phyloP scores from a whole-genome alignment of 164 flowering plant genomes.

The Nymphaea thermarum region DNA sequence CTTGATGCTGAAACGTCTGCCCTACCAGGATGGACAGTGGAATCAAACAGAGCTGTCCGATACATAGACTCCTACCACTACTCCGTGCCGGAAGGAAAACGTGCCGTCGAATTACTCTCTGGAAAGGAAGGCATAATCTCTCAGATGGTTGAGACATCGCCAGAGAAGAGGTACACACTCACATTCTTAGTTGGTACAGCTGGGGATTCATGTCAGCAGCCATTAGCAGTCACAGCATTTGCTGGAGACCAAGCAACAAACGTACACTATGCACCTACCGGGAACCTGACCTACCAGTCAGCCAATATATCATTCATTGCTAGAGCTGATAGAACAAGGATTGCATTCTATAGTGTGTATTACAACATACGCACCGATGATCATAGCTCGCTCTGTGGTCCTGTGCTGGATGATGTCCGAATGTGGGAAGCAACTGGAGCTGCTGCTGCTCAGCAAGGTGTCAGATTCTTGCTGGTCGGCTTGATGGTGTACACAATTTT shows the following conservation, averaged over 20 bases:
- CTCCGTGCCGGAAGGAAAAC: constrained; percentile 66
- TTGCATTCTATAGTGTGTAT: constrained; percentile 88
- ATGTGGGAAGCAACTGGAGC: constrained; percentile 54
- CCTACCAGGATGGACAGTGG: constrained; percentile 87
- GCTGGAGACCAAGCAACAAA: constrained; percentile 89
- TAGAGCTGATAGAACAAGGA: constrained; percentile 77
- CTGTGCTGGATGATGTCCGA: constrained; percentile 79
- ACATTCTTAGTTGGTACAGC: constrained; percentile 71
- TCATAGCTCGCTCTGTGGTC: constrained; percentile 88
- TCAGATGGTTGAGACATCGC: constrained; percentile 76
- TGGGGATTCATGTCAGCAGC: constrained; percentile 63
- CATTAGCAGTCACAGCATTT: constrained; percentile 83
- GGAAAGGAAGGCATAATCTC: constrained; percentile 97
- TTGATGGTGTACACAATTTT: no score
- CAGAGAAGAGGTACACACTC: constrained; percentile 45
- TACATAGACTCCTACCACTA: constrained; percentile 75
- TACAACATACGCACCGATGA: constrained; percentile 85
- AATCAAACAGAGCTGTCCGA: constrained; percentile 85
- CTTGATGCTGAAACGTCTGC: constrained; percentile 77
- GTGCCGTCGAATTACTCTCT: constrained; percentile 79
- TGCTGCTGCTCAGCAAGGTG: no score
- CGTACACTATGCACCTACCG: constrained; percentile 50
- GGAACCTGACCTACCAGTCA: constrained; percentile 46
- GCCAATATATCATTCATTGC: constrained; percentile 69
- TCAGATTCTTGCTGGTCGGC: no score